These are phyloP conservation scores for Phytopythium mirpurense DNA, from an alignment of 352 stramenopile species.

Conservation along the genomic window DNA sequence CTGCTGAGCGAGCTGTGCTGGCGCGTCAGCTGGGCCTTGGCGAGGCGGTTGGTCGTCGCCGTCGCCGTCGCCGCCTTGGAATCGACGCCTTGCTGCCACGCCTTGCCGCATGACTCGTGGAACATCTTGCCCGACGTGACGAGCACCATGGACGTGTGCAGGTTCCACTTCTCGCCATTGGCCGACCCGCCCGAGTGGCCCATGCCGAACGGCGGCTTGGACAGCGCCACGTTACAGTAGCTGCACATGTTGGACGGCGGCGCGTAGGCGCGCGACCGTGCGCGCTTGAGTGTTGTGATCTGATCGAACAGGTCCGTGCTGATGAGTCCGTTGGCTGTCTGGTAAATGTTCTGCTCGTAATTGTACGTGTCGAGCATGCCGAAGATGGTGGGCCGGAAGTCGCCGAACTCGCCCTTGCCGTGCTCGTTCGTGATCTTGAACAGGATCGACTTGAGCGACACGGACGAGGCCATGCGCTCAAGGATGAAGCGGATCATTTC, in stretches of 20 bases:
- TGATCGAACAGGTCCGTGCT: slow-evolving; percentile 82
- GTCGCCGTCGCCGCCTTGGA: slow-evolving; percentile 37
- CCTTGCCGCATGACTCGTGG: slow-evolving; percentile 83
- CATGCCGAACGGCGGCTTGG: slow-evolving; percentile 84
- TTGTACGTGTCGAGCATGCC: slow-evolving; percentile 93
- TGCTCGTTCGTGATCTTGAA: slow-evolving; percentile 95
- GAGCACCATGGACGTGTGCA: slow-evolving; percentile 81
- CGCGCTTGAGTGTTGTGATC: slow-evolving; percentile 73
- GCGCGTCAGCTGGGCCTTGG: slow-evolving; percentile 24
- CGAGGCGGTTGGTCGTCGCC: slow-evolving; percentile 6
- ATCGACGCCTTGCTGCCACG: slow-evolving; percentile 78
- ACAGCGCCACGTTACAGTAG: slow-evolving; percentile 80
- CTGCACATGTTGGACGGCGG: slow-evolving; percentile 66
- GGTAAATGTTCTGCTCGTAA: slow-evolving; percentile 89
- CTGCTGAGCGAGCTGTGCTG: slow-evolving; percentile 42
- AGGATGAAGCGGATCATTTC: slow-evolving; percentile 93
- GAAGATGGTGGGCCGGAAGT: slow-evolving; percentile 93
- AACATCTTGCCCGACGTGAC: slow-evolving; percentile 75
- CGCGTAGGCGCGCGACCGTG: slow-evolving; percentile 65
- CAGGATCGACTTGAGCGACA: slow-evolving; percentile 91
- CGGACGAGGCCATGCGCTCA: slow-evolving; percentile 91
- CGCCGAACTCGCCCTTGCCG: slow-evolving; percentile 89
- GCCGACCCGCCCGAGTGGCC: slow-evolving; percentile 49
- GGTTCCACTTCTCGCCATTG: slow-evolving; percentile 76
- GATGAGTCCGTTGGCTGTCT: slow-evolving; percentile 80